phyloP scores from a whole-genome alignment of 2,329 filamentous ascomycete species.

The Dryadomyces quercus-mongolicae region DNA sequence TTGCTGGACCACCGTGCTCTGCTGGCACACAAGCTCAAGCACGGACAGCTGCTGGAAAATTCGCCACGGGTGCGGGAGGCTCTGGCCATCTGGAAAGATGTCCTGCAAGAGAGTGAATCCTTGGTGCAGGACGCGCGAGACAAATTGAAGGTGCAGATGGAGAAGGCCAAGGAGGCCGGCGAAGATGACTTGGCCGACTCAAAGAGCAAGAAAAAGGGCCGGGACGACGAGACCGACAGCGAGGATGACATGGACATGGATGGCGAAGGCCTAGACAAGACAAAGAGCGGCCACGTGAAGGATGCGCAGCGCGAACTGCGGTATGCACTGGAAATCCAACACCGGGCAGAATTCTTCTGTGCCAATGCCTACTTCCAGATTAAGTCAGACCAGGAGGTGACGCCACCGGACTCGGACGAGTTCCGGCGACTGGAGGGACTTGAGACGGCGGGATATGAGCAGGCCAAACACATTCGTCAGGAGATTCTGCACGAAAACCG shows the following conservation, averaged over 20 bases:
- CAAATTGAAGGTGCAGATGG: conserved; percentile 42
- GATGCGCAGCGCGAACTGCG: conserved; percentile 56
- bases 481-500: conserved; percentile 59
- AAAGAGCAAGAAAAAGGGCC: not conserved
- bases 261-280: conserved; percentile 14
- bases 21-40: conserved; percentile 49
- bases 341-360: conserved; percentile 73
- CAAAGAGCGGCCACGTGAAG: conserved; percentile 29
- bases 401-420: conserved; percentile 52
- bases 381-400: conserved; percentile 55
- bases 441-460: conserved; percentile 64
- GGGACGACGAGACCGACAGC: conserved; percentile 16
- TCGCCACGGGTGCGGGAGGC: conserved; percentile 56
- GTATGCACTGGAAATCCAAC: conserved; percentile 64
- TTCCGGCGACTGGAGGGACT: conserved; percentile 54
- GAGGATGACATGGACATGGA: conserved; percentile 2
- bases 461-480: conserved; percentile 62
- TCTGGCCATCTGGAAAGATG: conserved; percentile 55
- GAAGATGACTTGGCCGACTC: conserved; percentile 5
- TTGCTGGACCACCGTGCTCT: conserved; percentile 57
- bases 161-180: conserved; percentile 20
- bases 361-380: conserved; percentile 78
- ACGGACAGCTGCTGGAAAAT: conserved; percentile 72
- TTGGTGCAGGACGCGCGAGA: conserved; percentile 53
- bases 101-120: conserved; percentile 32